phyloP scores from a whole-genome alignment of 1,284 basidiomycete genomes.

The Ceraceosorus guamensis region DNA sequence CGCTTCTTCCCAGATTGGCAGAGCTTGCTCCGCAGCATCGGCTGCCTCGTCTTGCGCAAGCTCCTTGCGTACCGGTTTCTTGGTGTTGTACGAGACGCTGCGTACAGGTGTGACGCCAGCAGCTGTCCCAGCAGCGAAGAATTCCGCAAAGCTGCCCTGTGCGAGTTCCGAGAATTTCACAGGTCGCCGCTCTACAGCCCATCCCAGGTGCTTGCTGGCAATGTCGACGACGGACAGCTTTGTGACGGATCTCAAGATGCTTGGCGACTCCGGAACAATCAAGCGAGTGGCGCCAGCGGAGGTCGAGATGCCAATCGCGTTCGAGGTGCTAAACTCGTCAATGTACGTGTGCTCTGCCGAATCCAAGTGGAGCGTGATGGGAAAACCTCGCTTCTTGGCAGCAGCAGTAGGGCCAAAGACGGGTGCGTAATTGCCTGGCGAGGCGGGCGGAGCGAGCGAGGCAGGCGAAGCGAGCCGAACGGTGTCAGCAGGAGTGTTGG shows the following conservation, averaged over 20 bases:
- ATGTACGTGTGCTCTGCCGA: slow-evolving; percentile 38
- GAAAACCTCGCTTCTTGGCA: slow-evolving; percentile 47
- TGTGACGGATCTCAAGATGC: slow-evolving; percentile 30
- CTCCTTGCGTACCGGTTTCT: slow-evolving; percentile 21
- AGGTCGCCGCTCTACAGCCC: slow-evolving; percentile 45
- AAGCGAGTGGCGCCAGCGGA: slow-evolving; percentile 9
- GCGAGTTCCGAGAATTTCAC: slow-evolving; percentile 40
- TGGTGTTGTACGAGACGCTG: slow-evolving; percentile 45
- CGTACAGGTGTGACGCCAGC: slow-evolving; percentile 48
- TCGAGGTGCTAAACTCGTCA: slow-evolving; percentile 49
- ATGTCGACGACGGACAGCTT: slow-evolving; percentile 37
- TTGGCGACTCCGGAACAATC: slow-evolving; percentile 28
- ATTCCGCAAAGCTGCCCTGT: slow-evolving; percentile 27
- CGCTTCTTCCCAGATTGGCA: slow-evolving; percentile 23
- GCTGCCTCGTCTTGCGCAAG: background rate
- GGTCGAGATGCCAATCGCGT: slow-evolving; percentile 40
- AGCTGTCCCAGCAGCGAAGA: slow-evolving; percentile 44
- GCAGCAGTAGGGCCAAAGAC: slow-evolving; percentile 37
- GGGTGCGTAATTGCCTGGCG: slow-evolving; percentile 49
- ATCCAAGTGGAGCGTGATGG: slow-evolving; percentile 46
- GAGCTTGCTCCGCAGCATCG: slow-evolving; percentile 7
- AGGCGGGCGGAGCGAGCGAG: too few relatives aligned
- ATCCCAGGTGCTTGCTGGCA: slow-evolving; percentile 42
- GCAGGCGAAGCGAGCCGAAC: too few relatives aligned
- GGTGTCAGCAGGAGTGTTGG: too few relatives aligned